Evolutionary conservation across 495 filamentous ascomycete genomes (phyloP), one percentile per base, ranked within the genome.

Genomic region (Annulohypoxylon stygium): DNA sequence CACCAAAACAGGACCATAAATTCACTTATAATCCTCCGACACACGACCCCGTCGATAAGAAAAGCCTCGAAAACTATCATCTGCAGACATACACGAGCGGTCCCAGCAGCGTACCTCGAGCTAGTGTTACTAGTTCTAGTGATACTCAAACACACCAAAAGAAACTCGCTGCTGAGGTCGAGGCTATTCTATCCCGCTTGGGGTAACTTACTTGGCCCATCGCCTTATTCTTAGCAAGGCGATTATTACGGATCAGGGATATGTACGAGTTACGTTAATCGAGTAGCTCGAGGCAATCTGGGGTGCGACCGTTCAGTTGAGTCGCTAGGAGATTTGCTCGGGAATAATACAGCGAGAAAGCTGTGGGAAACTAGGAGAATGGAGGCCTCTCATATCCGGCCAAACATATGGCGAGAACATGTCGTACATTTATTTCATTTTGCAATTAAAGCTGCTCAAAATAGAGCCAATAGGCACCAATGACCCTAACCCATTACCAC

Each of bases 1-100:
- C 57, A n/a, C 2, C 12, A 3, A 68, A 61, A 8, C 12, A 45
- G 23, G 33, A 6, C 7, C 65, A 68, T 20, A 9, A 20, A 20
- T 54, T 68, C 34, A 41, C 47, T 2, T 14, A 33, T 0, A 53
- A 68, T 14, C 65, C 65, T 10, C 65, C 65, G 0, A 68, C 65
- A 18, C 23, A 18, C 0, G 30, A 68, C 12, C 11, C 65, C 14
- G 33, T 36, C 65, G 65, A 68, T 3, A 43, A 12, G 11, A 9
- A 61, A n/a, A 68, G 65, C 34, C 65, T 68, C 23, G 25, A 18
- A 45, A n/a, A 43, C 9, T 68, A 68, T 41, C 43, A 47, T 16
- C 65, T 68, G 4, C 7, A 43, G 20, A 9, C 6, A 14, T 61
- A 54, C 18, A 20, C 12, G 16, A 51, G 53, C 12, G 55, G 33